Conservation (phyloP, 805 yeast species). For the Yarrowia deformans region DNA sequence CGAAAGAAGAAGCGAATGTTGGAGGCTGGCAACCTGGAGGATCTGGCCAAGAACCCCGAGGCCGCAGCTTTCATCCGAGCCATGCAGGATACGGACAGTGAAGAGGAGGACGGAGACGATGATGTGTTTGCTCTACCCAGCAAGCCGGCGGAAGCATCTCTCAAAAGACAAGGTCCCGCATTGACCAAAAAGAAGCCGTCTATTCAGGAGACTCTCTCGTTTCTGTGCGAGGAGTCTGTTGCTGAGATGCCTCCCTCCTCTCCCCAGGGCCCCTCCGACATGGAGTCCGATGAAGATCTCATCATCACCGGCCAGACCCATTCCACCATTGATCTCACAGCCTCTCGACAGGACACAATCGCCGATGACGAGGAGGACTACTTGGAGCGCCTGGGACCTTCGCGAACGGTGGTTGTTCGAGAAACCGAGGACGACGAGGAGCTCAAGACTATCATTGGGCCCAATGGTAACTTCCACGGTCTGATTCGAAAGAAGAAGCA, state of each 20-base stretch:
- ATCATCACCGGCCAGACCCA: constrained; percentile 10
- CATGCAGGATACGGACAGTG: constrained; percentile 42
- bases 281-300: constrained; percentile 24
- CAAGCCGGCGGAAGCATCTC: constrained; percentile 19
- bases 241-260: constrained; percentile 27
- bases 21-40: constrained; percentile 41
- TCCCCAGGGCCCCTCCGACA: background rate
- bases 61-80: constrained; percentile 45
- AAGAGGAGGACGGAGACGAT: constrained; percentile 8
- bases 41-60: constrained; percentile 43
- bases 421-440: constrained; percentile 28
- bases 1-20: constrained; percentile 33
- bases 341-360: constrained; percentile 19
- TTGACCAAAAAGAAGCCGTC: constrained; percentile 3
- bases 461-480: constrained; percentile 34
- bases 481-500: constrained; percentile 27
- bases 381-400: constrained; percentile 26
- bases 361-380: constrained; percentile 14
- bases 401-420: constrained; percentile 24
- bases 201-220: constrained; percentile 22
- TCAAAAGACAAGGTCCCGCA: background rate
- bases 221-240: constrained; percentile 24
- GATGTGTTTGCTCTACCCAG: constrained; percentile 20
- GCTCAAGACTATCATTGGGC: constrained; percentile 32
- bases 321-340: constrained; percentile 22